These are phyloP conservation scores for Leccinum uliginosum DNA, from an alignment of 768 basidiomycete species.

Conservation along the genomic window DNA sequence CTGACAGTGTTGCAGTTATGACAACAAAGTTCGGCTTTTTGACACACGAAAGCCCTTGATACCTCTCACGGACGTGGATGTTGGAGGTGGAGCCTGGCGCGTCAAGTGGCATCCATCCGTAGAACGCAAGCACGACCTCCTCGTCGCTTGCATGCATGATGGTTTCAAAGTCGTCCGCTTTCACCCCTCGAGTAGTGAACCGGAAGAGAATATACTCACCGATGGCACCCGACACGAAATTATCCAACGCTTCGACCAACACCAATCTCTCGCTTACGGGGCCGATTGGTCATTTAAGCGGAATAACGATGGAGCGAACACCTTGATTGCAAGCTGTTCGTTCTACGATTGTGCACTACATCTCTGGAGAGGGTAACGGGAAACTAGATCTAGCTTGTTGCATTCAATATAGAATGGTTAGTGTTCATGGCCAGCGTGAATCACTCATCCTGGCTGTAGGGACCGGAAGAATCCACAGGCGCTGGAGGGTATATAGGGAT, in stretches of 20 bases:
- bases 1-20: conserved; percentile 56
- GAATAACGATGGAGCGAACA: conserved; percentile 29
- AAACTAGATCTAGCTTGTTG: not conserved
- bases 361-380: conserved; percentile 66
- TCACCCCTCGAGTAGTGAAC: conserved; percentile 4
- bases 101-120: conserved; percentile 90
- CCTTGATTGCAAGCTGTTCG: conserved; percentile 81
- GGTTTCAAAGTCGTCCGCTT: conserved; percentile 77
- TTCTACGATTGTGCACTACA: conserved; percentile 90
- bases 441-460: not conserved
- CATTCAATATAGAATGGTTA: not conserved
- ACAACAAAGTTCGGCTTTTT: conserved; percentile 74
- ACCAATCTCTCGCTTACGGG: conserved; percentile 86
- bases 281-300: conserved; percentile 75
- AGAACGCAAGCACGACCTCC: conserved; percentile 63
- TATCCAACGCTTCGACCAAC: conserved; percentile 62
- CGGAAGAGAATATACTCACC: conserved; percentile 1
- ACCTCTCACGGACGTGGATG: conserved; percentile 56
- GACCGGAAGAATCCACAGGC: conserved; percentile 1
- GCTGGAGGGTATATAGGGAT: conserved; percentile 11
- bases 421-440: not conserved
- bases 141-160: conserved; percentile 98
- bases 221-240: conserved; percentile 33
- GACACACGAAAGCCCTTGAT: conserved; percentile 66
- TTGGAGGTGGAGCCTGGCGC: conserved; percentile 94